These are phyloP conservation scores for Chytriomyces sp. DNA, from an alignment of 192 early-diverging fungal genomes.

Conservation along the genomic window DNA sequence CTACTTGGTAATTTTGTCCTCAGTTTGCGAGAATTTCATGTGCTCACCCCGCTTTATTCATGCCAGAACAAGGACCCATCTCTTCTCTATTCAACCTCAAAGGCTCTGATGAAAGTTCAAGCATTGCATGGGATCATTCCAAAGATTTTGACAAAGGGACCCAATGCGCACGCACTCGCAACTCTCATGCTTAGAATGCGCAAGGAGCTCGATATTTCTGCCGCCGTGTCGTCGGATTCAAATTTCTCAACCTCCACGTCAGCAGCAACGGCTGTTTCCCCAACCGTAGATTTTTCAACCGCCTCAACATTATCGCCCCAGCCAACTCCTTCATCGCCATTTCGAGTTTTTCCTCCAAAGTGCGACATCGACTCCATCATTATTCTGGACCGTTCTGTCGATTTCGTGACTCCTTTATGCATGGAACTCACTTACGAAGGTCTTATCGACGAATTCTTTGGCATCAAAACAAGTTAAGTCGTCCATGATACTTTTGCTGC, in stretches of 20 bases:
- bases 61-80: slow-evolving; percentile 77
- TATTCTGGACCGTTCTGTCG: slow-evolving; percentile 88
- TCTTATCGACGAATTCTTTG: slow-evolving; percentile 91
- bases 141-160: slow-evolving; percentile 88
- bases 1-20: slow-evolving; percentile 60
- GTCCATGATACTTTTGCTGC: not conserved
- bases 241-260: not conserved
- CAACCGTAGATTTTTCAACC: not conserved
- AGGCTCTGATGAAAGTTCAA: slow-evolving; percentile 90
- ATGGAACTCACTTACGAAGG: slow-evolving; percentile 98
- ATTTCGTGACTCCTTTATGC: slow-evolving; percentile 89
- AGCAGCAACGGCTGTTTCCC: slow-evolving; percentile 24
- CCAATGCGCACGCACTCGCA: slow-evolving; percentile 72
- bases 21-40: not conserved
- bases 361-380: slow-evolving; percentile 76
- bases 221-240: not conserved
- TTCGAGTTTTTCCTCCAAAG: slow-evolving; percentile 55
- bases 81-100: slow-evolving; percentile 71
- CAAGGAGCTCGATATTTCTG: slow-evolving; percentile 63
- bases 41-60: slow-evolving; percentile 2
- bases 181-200: slow-evolving; percentile 87
- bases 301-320: not conserved
- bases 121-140: slow-evolving; percentile 87
- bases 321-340: slow-evolving; percentile 28
- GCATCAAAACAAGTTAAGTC: slow-evolving; percentile 70